phyloP scores from a whole-genome alignment of 148 eudicot species.

The Nepenthes mirabilis region DNA sequence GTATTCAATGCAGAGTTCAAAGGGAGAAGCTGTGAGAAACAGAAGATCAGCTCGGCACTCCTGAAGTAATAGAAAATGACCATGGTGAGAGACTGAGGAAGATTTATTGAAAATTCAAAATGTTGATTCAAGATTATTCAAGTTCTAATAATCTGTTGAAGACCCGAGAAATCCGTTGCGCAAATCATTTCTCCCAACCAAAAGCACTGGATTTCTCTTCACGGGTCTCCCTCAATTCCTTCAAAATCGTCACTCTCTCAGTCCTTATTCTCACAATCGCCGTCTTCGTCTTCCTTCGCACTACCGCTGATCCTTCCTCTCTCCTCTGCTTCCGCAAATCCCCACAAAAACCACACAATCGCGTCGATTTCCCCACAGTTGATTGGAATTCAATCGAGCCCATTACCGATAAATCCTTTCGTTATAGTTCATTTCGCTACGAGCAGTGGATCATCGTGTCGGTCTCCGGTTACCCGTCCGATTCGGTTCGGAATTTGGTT shows the following conservation, averaged over 20 bases:
- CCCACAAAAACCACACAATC: not conserved
- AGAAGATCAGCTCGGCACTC: too few species aligned
- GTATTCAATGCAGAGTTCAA: too few species aligned
- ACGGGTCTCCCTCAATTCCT: conserved; percentile 11
- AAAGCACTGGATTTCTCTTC: conserved; percentile 16
- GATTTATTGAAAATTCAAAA: not conserved
- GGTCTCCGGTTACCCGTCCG: conserved; percentile 18
- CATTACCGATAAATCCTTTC: conserved; percentile 12
- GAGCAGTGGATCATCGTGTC: conserved; percentile 21
- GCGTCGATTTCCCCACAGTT: conserved; percentile 13
- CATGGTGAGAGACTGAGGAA: too few species aligned
- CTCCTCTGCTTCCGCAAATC: conserved; percentile 16
- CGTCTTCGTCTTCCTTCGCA: conserved; percentile 22
- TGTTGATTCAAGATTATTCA: conserved; percentile 18
- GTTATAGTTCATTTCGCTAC: conserved; percentile 12
- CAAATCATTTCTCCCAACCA: conserved; percentile 12
- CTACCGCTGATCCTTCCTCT: conserved; percentile 13
- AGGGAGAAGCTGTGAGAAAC: too few species aligned
- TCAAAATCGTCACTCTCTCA: conserved; percentile 9
- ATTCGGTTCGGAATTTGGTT: conserved; percentile 10
- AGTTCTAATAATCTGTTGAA: conserved; percentile 7
- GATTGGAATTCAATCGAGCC: conserved; percentile 17
- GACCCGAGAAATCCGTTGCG: conserved; percentile 1
- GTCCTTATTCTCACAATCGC: conserved; percentile 17
- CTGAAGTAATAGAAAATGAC: too few species aligned